Conservation (phyloP, 768 basidiomycete species). For the Mycena indigotica region DNA sequence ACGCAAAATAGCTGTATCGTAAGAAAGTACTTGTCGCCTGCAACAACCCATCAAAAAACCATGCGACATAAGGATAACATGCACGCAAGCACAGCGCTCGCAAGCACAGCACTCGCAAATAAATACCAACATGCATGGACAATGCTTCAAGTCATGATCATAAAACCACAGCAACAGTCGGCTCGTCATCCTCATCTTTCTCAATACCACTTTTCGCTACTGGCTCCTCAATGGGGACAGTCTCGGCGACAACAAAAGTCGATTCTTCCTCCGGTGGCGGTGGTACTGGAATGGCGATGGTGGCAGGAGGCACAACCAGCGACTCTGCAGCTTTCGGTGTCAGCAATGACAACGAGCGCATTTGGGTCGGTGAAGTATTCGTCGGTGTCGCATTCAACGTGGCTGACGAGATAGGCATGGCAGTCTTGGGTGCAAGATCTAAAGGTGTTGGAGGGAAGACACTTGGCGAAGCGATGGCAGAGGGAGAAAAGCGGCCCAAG, state of each 20-base stretch:
- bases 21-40: neutral
- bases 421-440: slow-evolving; percentile 10
- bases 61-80: neutral
- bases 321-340: slow-evolving; percentile 9
- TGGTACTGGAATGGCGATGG: neutral
- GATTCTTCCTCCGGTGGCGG: neutral
- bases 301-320: neutral
- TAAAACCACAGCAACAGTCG: slow-evolving; percentile 11
- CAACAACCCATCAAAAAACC: neutral
- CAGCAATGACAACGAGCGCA: slow-evolving; percentile 11
- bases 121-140: too few species aligned
- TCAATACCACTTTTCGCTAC: too few species aligned
- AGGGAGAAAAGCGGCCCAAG: slow-evolving; percentile 14
- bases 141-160: too few species aligned
- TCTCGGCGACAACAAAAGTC: neutral
- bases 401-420: neutral
- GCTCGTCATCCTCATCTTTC: neutral
- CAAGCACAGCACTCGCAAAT: neutral
- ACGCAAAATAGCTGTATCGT: neutral
- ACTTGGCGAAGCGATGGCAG: slow-evolving; percentile 12
- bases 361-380: neutral
- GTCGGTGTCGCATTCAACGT: neutral
- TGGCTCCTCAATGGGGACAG: neutral
- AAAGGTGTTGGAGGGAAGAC: slow-evolving; percentile 24
- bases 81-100: neutral